phyloP scores from a whole-genome alignment of 2,329 filamentous ascomycete species.

The Diaporthe caulivora region DNA sequence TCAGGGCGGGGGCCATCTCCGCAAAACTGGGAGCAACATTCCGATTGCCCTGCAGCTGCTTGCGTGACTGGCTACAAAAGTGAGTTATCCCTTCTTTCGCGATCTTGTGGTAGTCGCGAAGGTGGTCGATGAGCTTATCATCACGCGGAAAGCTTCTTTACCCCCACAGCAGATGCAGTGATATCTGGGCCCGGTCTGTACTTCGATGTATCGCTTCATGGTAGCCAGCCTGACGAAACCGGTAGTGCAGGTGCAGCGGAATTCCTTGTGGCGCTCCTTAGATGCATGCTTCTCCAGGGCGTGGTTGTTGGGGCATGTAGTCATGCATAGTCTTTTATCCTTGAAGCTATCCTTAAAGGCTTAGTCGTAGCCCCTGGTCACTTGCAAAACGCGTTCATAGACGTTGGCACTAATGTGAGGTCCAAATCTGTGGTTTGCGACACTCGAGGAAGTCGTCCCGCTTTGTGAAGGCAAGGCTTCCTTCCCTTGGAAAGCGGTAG shows the following conservation, averaged over 20 bases:
- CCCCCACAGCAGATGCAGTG: background rate
- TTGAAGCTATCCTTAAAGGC: no score
- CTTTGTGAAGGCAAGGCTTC: no score
- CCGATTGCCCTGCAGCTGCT: background rate
- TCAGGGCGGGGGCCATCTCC: background rate
- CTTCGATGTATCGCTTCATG: background rate
- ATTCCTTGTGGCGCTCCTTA: background rate
- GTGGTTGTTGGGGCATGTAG: background rate
- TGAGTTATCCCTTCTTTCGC: background rate
- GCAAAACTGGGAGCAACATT: fast-evolving
- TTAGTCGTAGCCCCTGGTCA: no score
- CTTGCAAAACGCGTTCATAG: no score
- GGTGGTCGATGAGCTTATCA: background rate
- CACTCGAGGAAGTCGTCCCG: no score
- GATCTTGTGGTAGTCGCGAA: background rate
- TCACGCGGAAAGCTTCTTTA: background rate
- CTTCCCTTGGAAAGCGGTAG: no score
- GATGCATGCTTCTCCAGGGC: background rate
- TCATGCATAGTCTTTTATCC: no score
- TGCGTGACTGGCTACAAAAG: background rate
- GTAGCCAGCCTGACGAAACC: background rate
- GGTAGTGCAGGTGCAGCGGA: background rate
- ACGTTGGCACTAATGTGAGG: no score
- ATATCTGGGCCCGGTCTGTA: background rate
- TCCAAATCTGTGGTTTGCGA: no score